Conservation (phyloP, 2,329 filamentous ascomycete genomes). For the Colletotrichum lentis region DNA sequence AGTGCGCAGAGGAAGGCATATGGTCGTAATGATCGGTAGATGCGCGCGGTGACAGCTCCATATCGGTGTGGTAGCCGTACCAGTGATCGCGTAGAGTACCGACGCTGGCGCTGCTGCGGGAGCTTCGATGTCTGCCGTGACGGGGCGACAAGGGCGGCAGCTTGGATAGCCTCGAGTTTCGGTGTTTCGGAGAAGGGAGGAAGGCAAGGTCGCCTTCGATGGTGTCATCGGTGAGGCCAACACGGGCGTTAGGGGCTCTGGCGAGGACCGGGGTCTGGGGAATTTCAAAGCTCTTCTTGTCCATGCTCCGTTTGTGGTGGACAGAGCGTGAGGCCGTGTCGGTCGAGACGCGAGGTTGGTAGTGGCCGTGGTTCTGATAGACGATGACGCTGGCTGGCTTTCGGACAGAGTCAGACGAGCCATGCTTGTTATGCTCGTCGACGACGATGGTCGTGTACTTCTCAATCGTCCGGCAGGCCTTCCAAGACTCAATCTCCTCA, state of each 20-base stretch:
- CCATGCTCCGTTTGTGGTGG: conserved; percentile 34
- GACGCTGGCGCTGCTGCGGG: conserved; percentile 56
- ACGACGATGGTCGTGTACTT: conserved; percentile 43
- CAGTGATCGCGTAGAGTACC: conserved; percentile 54
- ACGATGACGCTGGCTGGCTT: conserved; percentile 64
- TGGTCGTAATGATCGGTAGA: conserved; percentile 46
- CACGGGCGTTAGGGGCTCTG: conserved; percentile 68
- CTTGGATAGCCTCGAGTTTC: conserved; percentile 64
- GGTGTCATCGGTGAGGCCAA: conserved; percentile 68
- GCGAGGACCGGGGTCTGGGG: conserved; percentile 63
- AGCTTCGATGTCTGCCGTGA: conserved; percentile 53
- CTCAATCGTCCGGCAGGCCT: conserved; percentile 47
- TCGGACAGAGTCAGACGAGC: conserved; percentile 48
- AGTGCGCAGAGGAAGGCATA: conserved; percentile 36
- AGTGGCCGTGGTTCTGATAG: conserved; percentile 51
- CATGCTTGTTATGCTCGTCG: conserved; percentile 44
- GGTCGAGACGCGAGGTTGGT: conserved; percentile 27
- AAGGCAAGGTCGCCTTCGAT: conserved; percentile 69
- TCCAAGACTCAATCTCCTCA: conserved; percentile 73
- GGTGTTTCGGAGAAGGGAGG: conserved; percentile 60
- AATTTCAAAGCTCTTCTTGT: conserved; percentile 56
- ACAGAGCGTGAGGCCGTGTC: conserved; percentile 31
- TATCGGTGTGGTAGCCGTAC: conserved; percentile 50
- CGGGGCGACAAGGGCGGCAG: conserved; percentile 49
- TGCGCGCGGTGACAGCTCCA: conserved; percentile 47